Evolutionary conservation across 176 grass and related monocot species (phyloP).

Genomic region (Elymus sibiricus): DNA sequence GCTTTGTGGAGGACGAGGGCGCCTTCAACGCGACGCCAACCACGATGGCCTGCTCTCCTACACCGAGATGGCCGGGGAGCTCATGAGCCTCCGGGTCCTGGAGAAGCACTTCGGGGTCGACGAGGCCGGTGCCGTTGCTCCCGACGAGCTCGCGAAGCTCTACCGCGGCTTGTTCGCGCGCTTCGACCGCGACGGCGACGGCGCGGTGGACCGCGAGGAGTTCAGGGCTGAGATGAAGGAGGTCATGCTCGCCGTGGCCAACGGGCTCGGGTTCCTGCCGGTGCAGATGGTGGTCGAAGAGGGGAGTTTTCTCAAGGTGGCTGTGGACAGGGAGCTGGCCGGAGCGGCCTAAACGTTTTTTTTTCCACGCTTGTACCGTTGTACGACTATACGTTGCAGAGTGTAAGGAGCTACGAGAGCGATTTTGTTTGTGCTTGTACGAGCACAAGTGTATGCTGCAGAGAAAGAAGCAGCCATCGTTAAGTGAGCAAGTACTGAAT

Average conservation of each 20-base stretch:
- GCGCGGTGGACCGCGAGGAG: slow-evolving; percentile 52
- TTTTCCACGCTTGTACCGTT: no score
- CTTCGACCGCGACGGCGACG: slow-evolving; percentile 68
- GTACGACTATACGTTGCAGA: no score
- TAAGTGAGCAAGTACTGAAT: no score
- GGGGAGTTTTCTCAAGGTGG: neutral
- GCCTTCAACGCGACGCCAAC: slow-evolving; percentile 52
- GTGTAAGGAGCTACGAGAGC: neutral
- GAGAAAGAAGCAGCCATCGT: no score
- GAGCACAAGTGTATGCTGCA: neutral
- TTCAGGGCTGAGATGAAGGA: slow-evolving; percentile 74
- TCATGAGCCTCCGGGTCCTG: slow-evolving; percentile 50
- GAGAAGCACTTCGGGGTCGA: slow-evolving; percentile 62
- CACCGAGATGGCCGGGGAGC: slow-evolving; percentile 56
- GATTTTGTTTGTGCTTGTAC: neutral
- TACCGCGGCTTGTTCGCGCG: slow-evolving; percentile 49
- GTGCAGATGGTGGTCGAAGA: slow-evolving; percentile 47
- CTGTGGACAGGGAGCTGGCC: slow-evolving; percentile 18
- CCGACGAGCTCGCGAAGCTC: slow-evolving; percentile 25
- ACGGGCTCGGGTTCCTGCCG: slow-evolving; percentile 46
- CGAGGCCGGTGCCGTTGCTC: slow-evolving; percentile 9
- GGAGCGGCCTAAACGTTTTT: no score
- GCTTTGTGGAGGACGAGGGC: slow-evolving; percentile 63
- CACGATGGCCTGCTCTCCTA: slow-evolving; percentile 55
- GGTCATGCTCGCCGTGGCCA: slow-evolving; percentile 72